phyloP scores from a whole-genome alignment of 805 yeast species.

The Kodamaea hsintzibuensis region DNA sequence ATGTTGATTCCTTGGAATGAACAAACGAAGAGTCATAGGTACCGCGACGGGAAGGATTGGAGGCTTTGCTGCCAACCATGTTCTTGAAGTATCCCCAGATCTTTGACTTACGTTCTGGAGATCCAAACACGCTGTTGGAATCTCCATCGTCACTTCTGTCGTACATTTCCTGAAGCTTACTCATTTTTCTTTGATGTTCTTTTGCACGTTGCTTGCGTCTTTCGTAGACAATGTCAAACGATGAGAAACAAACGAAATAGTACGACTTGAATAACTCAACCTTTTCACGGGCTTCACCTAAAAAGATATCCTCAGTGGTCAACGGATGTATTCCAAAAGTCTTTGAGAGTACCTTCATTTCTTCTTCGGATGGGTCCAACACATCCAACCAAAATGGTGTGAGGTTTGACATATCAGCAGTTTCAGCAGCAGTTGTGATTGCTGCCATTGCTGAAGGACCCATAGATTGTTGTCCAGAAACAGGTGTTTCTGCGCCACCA shows the following conservation, averaged over 20 bases:
- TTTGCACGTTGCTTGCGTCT: constrained; percentile 53
- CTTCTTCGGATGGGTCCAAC: constrained; percentile 91
- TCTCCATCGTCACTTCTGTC: constrained; percentile 21
- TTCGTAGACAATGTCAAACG: constrained; percentile 68
- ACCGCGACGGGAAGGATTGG: constrained; percentile 5
- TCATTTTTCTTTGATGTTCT: constrained; percentile 43
- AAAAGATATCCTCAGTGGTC: constrained; percentile 90
- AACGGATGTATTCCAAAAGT: constrained; percentile 95
- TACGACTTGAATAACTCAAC: constrained; percentile 90
- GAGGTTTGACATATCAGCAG: constrained; percentile 6
- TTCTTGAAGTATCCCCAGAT: constrained; percentile 16
- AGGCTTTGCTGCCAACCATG: constrained; percentile 9
- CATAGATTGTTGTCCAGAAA: constrained; percentile 10
- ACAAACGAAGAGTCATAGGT: constrained; percentile 3
- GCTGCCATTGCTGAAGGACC: constrained; percentile 12
- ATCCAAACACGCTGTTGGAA: constrained; percentile 17
- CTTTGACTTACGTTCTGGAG: constrained; percentile 16
- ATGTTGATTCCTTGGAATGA: constrained; percentile 18
- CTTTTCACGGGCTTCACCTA: constrained; percentile 93
- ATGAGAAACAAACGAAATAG: constrained; percentile 82
- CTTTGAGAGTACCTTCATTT: constrained; percentile 87
- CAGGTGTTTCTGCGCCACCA: constrained; percentile 7
- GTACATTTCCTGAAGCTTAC: constrained; percentile 38
- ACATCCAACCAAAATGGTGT: constrained; percentile 83
- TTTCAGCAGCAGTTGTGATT: constrained; percentile 14